These are phyloP conservation scores for Fagus sylvatica DNA, from an alignment of 306 rosid species.

Conservation along the genomic window DNA sequence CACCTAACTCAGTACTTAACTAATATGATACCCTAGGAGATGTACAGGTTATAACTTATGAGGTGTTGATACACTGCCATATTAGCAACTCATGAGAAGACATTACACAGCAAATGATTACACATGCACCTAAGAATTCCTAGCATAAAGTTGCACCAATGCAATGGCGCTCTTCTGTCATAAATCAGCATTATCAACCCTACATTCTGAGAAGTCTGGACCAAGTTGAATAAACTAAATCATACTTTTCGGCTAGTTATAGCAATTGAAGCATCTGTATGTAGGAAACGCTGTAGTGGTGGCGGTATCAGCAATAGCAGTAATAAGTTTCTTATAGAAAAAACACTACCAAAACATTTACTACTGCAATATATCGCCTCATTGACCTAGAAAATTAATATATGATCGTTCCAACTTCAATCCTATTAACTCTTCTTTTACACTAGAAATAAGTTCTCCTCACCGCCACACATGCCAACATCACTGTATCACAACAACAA, in stretches of 20 bases:
- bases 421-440: too few relatives aligned
- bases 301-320: too few relatives aligned
- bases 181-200: not conserved
- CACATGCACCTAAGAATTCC: not conserved
- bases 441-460: too few relatives aligned
- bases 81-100: not conserved
- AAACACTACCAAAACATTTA: too few relatives aligned
- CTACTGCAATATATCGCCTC: too few relatives aligned
- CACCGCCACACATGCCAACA: too few relatives aligned
- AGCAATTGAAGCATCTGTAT: too few relatives aligned
- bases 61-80: not conserved
- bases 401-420: too few relatives aligned
- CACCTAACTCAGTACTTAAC: not conserved
- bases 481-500: not conserved
- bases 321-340: too few relatives aligned
- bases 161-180: not conserved
- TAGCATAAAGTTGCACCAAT: not conserved
- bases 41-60: not conserved
- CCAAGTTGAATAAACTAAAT: not conserved
- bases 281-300: too few relatives aligned
- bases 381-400: too few relatives aligned
- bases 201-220: not conserved
- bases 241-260: not conserved
- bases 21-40: not conserved
- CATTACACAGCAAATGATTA: not conserved